Evolutionary conservation across 176 grass and related monocot species (phyloP), one percentile per base, ranked within the genome.

Genomic region (Puccinellia tenuiflora): DNA sequence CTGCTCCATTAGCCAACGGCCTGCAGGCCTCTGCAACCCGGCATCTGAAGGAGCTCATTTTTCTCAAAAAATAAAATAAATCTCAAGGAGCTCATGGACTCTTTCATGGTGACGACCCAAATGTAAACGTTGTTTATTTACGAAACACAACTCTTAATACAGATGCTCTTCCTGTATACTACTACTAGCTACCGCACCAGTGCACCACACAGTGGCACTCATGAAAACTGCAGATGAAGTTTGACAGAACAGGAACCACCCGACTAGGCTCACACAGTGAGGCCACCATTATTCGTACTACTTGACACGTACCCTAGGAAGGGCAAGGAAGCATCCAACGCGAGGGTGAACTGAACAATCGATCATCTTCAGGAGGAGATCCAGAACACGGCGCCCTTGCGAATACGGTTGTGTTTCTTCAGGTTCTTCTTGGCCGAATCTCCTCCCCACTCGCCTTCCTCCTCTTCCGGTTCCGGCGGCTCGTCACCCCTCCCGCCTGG

Each of bases 281-380:
- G 47, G 35, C 21, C 26, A 5, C 45, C 38, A 35, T 83, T 90
- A 86, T 83, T 90, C 31, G 22, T 63, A 48, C 28, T 37, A n/a
- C 33, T 1, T 42, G 17, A 3, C n/a, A n/a, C n/a, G n/a, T n/a
- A 78, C 3, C 21, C 5, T 12, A 1, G 12, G 43, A 20, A 22
- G 33, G 1, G 1, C 1, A 9, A 29, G 20, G 24, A 21, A 9
- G 20, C 20, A 22, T 34, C 39, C 22, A 42, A 62, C 30, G 60
- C 13, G 13, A 63, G 60, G 21, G 13, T 18, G 55, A 13, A 16
- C 1, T 6, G 21, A 28, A 30, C 42, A 0, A 0, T 13, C 7
- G 24, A 26, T 29, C 42, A 20, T 90, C 37, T 17, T 85, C 46
- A 16, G 46, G 15, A 14, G 46, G 2, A n/a, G n/a, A n/a, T 46